phyloP scores from a whole-genome alignment of 2,329 filamentous ascomycete genomes.

The Neoarthrinium moseri region DNA sequence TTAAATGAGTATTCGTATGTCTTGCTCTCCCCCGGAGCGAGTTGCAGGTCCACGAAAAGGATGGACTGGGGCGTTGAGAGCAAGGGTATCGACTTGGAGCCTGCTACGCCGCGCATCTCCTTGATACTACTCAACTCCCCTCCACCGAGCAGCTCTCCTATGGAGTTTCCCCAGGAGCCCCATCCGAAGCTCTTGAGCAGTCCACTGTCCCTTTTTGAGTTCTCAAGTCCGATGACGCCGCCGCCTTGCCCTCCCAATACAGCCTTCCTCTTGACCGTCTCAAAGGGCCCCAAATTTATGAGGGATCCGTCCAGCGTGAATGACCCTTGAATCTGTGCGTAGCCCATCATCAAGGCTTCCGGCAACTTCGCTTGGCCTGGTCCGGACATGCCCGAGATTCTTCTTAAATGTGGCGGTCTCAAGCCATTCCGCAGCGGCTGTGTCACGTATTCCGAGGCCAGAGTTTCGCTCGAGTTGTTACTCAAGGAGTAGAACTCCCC shows the following conservation, averaged over 20 bases:
- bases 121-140: slow-evolving; percentile 90
- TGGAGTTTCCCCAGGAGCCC: slow-evolving; percentile 81
- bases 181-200: slow-evolving; percentile 84
- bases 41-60: slow-evolving; percentile 86
- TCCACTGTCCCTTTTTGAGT: slow-evolving; percentile 70
- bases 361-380: slow-evolving; percentile 49
- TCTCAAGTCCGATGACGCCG: slow-evolving; percentile 80
- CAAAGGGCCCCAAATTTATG: slow-evolving; percentile 85
- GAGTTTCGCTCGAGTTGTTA: slow-evolving; percentile 91
- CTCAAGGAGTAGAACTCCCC: slow-evolving; percentile 93
- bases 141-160: slow-evolving; percentile 83
- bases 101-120: slow-evolving; percentile 87
- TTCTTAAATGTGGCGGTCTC: slow-evolving; percentile 44
- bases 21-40: slow-evolving; percentile 84
- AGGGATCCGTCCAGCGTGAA: slow-evolving; percentile 91
- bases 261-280: slow-evolving; percentile 92
- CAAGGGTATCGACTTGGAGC: slow-evolving; percentile 82
- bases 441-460: slow-evolving; percentile 83
- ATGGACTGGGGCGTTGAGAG: slow-evolving; percentile 96
- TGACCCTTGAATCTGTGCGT: slow-evolving; percentile 88
- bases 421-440: slow-evolving; percentile 39
- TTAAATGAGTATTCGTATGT: slow-evolving; percentile 85
- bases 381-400: slow-evolving; percentile 41
- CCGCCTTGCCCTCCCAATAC: slow-evolving; percentile 85
- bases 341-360: slow-evolving; percentile 95